phyloP scores from a whole-genome alignment of 1,284 basidiomycete genomes.

The Boletellus sp. region DNA sequence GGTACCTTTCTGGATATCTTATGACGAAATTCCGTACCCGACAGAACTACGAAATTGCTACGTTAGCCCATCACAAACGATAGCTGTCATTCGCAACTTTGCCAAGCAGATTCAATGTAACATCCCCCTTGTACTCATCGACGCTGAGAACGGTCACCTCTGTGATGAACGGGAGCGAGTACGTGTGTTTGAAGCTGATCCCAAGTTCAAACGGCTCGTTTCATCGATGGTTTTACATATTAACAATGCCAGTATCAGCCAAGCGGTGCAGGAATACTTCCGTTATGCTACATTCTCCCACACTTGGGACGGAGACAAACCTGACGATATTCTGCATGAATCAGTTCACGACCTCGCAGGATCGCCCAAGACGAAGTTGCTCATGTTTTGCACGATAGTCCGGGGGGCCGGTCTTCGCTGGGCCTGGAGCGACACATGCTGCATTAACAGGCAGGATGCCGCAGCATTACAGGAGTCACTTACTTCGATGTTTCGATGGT shows the following conservation, averaged over 20 bases:
- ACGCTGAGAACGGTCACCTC: conserved; percentile 13
- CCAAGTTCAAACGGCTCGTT: conserved; percentile 16
- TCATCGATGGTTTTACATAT: conserved; percentile 10
- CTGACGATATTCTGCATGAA: conserved; percentile 9
- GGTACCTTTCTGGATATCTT: background rate
- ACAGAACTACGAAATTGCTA: conserved; percentile 3
- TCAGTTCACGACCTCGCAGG: conserved; percentile 11
- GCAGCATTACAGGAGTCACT: conserved; percentile 21
- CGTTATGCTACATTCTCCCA: conserved; percentile 26
- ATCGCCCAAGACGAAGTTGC: conserved; percentile 15
- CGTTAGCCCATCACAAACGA: conserved; percentile 13
- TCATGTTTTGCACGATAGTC: conserved; percentile 18
- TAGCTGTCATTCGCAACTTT: background rate
- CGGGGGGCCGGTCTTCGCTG: conserved; percentile 19
- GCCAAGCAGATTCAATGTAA: conserved; percentile 9
- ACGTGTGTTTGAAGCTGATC: conserved; percentile 10
- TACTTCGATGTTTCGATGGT: conserved; percentile 27
- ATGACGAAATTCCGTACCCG: background rate
- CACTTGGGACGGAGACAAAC: conserved; percentile 22
- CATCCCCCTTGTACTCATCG: conserved; percentile 13
- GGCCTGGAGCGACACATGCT: conserved; percentile 28
- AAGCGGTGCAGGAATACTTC: conserved; percentile 11
- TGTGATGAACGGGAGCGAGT: conserved; percentile 13
- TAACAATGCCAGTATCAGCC: conserved; percentile 5
- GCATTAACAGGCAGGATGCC: conserved; percentile 20